Evolutionary conservation across 495 filamentous ascomycete genomes (phyloP).

Genomic region (Hyaloscypha hepaticicola): DNA sequence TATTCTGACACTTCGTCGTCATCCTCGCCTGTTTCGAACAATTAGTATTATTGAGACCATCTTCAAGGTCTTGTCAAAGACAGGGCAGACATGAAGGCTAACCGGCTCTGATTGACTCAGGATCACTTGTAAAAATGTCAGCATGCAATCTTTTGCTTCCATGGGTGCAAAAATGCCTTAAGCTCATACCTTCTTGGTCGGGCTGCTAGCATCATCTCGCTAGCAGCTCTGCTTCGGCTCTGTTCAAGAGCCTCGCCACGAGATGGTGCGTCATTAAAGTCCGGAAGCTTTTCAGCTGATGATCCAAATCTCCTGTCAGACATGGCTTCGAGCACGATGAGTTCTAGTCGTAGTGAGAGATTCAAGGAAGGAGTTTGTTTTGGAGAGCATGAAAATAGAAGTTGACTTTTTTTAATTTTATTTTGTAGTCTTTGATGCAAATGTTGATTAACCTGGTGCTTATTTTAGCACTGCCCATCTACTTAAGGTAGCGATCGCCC

Average conservation of each 20-base stretch:
- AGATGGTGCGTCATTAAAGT: neutral
- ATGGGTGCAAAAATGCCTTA: slow-evolving; percentile 1
- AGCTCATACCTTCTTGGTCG: slow-evolving; percentile 4
- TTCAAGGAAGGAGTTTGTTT: slow-evolving; percentile 1
- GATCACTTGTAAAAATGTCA: slow-evolving; percentile 10
- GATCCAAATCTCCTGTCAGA: slow-evolving; percentile 1
- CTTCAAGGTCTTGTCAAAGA: slow-evolving; percentile 1
- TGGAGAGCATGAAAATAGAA: neutral
- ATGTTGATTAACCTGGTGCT: neutral
- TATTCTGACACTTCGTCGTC: slow-evolving; percentile 7
- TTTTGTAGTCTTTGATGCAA: neutral
- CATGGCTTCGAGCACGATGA: neutral
- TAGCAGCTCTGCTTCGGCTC: slow-evolving; percentile 4
- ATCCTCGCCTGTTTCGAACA: slow-evolving; percentile 2
- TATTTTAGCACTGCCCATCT: neutral
- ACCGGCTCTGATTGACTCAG: slow-evolving; percentile 10
- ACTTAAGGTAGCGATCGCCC: too few species aligned
- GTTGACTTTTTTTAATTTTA: neutral
- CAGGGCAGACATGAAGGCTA: slow-evolving; percentile 9
- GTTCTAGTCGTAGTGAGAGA: neutral
- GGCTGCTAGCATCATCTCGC: slow-evolving; percentile 6
- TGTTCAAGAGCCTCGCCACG: slow-evolving; percentile 4
- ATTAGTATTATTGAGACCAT: neutral
- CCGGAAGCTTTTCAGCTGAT: too few species aligned
- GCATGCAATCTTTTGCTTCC: neutral